These are phyloP conservation scores for Marasmius fiardii DNA, from an alignment of 1,284 basidiomycete genomes.

Conservation along the genomic window DNA sequence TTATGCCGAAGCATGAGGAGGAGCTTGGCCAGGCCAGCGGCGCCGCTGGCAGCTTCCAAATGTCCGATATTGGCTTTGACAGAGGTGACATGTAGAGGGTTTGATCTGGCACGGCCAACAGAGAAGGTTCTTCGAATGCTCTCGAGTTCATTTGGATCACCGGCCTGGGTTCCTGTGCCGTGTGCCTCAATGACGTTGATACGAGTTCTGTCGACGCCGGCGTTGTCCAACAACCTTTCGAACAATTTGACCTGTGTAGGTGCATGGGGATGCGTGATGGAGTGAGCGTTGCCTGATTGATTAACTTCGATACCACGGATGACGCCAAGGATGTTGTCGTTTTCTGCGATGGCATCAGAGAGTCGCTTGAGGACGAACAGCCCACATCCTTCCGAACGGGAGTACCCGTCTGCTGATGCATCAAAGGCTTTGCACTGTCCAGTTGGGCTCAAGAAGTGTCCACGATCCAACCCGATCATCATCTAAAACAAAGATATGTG, in stretches of 20 bases:
- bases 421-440: constrained; percentile 74
- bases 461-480: constrained; percentile 65
- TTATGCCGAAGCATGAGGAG: constrained; percentile 61
- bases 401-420: constrained; percentile 68
- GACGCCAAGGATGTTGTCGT: constrained; percentile 63
- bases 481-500: constrained; percentile 38
- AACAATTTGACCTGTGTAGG: constrained; percentile 58
- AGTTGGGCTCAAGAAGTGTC: constrained; percentile 62
- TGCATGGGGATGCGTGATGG: constrained; percentile 69
- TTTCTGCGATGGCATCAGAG: constrained; percentile 57
- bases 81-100: constrained; percentile 62
- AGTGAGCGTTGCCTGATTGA: constrained; percentile 59
- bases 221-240: constrained; percentile 39
- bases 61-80: constrained; percentile 75
- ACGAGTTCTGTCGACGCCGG: constrained; percentile 41
- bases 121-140: constrained; percentile 59
- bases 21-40: constrained; percentile 66
- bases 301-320: constrained; percentile 69
- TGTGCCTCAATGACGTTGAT: constrained; percentile 69
- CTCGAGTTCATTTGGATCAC: constrained; percentile 62
- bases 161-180: constrained; percentile 68
- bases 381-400: constrained; percentile 68
- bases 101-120: constrained; percentile 32
- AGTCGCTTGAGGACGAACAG: constrained; percentile 71
- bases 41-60: constrained; percentile 71